These are phyloP conservation scores for Euphorbia pulcherrima DNA, from an alignment of 345 rosid genomes.

Conservation along the genomic window DNA sequence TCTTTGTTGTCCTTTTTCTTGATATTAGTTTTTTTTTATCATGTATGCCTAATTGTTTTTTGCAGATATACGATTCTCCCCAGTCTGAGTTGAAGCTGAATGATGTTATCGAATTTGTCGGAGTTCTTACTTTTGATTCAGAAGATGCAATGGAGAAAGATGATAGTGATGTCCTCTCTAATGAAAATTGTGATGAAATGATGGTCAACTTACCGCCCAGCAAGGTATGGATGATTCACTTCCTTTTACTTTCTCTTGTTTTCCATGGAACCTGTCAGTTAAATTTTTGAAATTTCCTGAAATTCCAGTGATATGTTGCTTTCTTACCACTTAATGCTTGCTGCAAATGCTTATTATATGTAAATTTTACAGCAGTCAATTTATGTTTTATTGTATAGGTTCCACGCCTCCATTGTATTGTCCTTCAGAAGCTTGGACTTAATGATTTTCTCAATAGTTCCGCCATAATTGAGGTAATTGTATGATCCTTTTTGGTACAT, in stretches of 20 bases:
- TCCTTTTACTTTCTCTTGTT: background rate
- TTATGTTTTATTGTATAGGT: conserved; percentile 36
- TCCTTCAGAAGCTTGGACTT: conserved; percentile 71
- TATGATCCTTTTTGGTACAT: background rate
- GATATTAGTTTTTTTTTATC: background rate
- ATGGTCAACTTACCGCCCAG: conserved; percentile 49
- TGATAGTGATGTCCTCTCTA: conserved; percentile 39
- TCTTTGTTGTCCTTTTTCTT: background rate
- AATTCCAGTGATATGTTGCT: too few relatives aligned
- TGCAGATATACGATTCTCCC: conserved; percentile 74
- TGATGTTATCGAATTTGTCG: conserved; percentile 82
- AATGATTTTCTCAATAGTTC: conserved; percentile 51
- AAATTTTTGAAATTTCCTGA: background rate
- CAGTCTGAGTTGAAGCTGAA: conserved; percentile 81
- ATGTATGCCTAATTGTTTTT: conserved; percentile 3
- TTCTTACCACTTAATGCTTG: background rate
- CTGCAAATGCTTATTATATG: background rate
- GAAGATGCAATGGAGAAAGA: conserved; percentile 34
- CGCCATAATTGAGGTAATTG: conserved; percentile 55
- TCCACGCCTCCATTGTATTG: conserved; percentile 81
- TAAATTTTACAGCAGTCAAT: too few relatives aligned
- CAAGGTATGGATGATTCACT: conserved; percentile 48
- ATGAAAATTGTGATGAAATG: conserved; percentile 48
- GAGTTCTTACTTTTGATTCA: conserved; percentile 65
- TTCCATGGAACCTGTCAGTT: background rate